A percentile compares a stretch with the other conserved stretches of the same genome.
These are phyloP conservation scores for Ceratobasidium sp. DNA, from an alignment of 1,284 basidiomycete species.

Conservation along the genomic window DNA sequence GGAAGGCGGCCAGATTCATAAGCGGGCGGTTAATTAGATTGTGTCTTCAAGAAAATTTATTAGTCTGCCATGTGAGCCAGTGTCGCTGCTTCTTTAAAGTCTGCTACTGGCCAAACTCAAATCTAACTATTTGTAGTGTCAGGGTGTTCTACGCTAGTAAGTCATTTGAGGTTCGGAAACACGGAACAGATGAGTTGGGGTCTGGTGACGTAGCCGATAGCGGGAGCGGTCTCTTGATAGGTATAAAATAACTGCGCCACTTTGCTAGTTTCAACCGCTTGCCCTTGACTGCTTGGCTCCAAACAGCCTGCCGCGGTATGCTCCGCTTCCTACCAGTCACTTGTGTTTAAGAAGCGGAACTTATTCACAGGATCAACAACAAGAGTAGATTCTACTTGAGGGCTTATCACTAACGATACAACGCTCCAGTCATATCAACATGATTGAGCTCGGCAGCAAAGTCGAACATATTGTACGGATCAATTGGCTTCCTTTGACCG, in stretches of 20 bases:
- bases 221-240: not conserved
- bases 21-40: no score
- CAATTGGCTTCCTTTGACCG: no score
- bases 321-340: not conserved
- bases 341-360: not conserved
- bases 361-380: no score
- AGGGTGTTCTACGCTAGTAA: no score
- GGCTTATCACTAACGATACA: not conserved
- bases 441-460: not conserved
- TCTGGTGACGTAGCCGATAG: not conserved
- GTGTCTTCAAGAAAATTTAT: no score
- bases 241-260: not conserved
- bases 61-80: no score
- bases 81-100: no score
- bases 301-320: not conserved
- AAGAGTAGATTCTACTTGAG: not conserved
- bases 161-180: no score
- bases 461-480: not conserved
- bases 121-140: no score
- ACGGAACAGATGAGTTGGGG: not conserved
- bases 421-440: not conserved
- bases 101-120: no score
- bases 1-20: no score
- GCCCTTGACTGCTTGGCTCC: not conserved
- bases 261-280: not conserved